phyloP scores from a whole-genome alignment of 164 flowering plant species.

The Chimonanthus salicifolius region DNA sequence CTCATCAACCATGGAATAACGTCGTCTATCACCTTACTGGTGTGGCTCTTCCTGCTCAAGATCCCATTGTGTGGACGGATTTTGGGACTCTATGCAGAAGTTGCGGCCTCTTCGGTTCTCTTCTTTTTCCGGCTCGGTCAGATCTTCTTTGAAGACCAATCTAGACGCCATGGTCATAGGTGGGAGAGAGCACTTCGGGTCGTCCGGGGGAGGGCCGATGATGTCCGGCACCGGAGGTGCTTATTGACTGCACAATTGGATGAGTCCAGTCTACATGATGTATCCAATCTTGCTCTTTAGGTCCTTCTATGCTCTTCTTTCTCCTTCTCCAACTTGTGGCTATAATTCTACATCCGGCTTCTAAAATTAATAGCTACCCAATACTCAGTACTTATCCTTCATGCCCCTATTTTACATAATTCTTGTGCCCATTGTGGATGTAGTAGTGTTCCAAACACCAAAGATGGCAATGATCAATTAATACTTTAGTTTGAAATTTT shows the following conservation, averaged over 20 bases:
- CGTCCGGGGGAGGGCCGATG: conserved; percentile 5
- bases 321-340: too few species aligned
- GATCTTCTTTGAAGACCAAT: conserved; percentile 6
- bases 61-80: neutral
- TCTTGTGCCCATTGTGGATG: too few species aligned
- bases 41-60: conserved; percentile 11
- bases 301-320: neutral
- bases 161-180: neutral
- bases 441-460: too few species aligned
- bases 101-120: neutral
- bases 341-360: too few species aligned
- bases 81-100: neutral
- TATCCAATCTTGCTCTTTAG: conserved; percentile 16
- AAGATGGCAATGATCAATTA: too few species aligned
- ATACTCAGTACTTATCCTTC: too few species aligned
- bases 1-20: conserved; percentile 5
- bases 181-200: conserved; percentile 17
- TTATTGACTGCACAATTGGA: neutral
- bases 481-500: too few species aligned
- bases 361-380: too few species aligned
- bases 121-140: conserved; percentile 8
- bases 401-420: too few species aligned
- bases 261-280: conserved; percentile 8
- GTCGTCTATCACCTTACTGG: neutral
- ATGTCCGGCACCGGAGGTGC: neutral